A percentile compares a stretch with the other conserved stretches of the same genome.
Conservation (phyloP, 2,329 filamentous ascomycete genomes). For the Verticillium isaacii region DNA sequence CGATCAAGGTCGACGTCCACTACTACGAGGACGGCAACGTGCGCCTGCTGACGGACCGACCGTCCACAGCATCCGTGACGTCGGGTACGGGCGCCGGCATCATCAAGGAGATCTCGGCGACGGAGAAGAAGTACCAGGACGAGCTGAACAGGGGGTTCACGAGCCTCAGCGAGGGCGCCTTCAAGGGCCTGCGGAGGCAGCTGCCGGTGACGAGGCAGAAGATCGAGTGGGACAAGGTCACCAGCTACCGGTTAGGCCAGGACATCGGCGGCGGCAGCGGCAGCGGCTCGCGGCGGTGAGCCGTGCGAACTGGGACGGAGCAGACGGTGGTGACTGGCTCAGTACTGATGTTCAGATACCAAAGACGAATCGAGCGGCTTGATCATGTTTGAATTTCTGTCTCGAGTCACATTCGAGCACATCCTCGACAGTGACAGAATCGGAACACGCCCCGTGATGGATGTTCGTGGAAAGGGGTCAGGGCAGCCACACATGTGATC, state of each 20-base stretch:
- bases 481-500: background rate
- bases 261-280: slow-evolving; percentile 71
- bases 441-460: too few relatives aligned
- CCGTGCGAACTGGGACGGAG: background rate
- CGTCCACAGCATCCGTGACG: slow-evolving; percentile 56
- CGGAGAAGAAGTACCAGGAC: slow-evolving; percentile 93
- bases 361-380: background rate
- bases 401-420: too few relatives aligned
- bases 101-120: slow-evolving; percentile 68
- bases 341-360: background rate
- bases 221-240: slow-evolving; percentile 99
- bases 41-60: slow-evolving; percentile 83
- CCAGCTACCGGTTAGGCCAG: slow-evolving; percentile 81
- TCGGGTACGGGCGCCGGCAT: slow-evolving; percentile 64
- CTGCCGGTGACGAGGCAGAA: slow-evolving; percentile 96
- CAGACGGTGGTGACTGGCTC: background rate
- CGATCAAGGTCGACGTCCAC: slow-evolving; percentile 90
- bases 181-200: slow-evolving; percentile 89
- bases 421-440: too few relatives aligned
- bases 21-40: slow-evolving; percentile 99
- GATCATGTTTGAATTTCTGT: background rate
- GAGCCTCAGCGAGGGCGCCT: slow-evolving; percentile 85
- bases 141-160: slow-evolving; percentile 90
- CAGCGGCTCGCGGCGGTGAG: slow-evolving; percentile 53
- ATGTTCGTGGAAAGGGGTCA: background rate